Evolutionary conservation across 805 yeast genomes (phyloP), one percentile per base, ranked within the genome.

Genomic region (Myxozyma melibiosi): DNA sequence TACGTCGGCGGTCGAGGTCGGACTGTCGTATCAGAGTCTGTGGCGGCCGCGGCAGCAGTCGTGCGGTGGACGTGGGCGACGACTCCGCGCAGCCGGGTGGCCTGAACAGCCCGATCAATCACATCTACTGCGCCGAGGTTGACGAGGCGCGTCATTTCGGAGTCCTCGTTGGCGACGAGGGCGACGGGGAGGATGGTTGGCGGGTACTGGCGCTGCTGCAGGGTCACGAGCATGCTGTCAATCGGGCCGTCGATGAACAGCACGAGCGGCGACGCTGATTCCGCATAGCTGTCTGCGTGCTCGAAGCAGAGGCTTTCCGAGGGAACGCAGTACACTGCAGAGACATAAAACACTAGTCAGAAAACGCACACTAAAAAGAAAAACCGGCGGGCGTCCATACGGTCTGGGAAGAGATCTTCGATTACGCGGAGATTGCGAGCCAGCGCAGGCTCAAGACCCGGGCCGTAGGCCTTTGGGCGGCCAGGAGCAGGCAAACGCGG

Each of bases 51-150:
- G 30, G 38, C 22, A 11, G 50, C 37, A n/a, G 42, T 8, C 31
- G 28, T 13, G 14, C 49, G 59, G 41, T 46, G 28, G 11, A 43
- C 41, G 6, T 50, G 60, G 13, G 50, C 35, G 20, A 35, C 28
- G 33, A 58, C 27, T 28, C 54, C 50, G 11, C 54, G 50, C n/a
- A 58, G 34, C n/a, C 63, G 53, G 4, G 43, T 31, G 8, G 48
- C 13, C 16, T 41, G 33, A 20, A 55, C 14, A 3, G 28, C 18
- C 8, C 42, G 28, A n/a, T 33, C 13, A 2, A 58, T 24, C 9
- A 58, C 63, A 30, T 58, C 63, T 13, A 39, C 50, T 14, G 63
- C 63, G 31, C 63, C 63, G 30, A 41, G 43, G 14, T 18, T 31
- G 22, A 55, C 30, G 22, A 51, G 37, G n/a, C 22, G 13, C 14